Evolutionary conservation across 2,329 filamentous ascomycete genomes (phyloP).

Genomic region (Nothopassalora personata): DNA sequence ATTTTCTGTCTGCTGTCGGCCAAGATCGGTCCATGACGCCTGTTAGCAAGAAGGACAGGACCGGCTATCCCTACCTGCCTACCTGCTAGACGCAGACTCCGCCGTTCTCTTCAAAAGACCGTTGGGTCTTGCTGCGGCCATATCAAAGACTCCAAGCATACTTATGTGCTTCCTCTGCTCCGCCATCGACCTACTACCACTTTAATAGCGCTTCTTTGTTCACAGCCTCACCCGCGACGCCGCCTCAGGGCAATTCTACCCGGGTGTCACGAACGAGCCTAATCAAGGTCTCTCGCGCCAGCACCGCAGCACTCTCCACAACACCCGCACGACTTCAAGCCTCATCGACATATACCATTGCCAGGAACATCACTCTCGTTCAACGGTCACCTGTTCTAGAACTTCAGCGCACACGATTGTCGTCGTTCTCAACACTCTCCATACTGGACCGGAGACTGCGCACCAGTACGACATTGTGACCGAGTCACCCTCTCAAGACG

Average conservation of each 20-base stretch:
- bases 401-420: constrained; percentile 9
- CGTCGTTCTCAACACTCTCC: not conserved
- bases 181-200: constrained; percentile 15
- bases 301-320: constrained; percentile 15
- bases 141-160: constrained; percentile 13
- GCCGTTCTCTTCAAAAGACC: constrained; percentile 21
- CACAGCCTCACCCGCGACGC: constrained; percentile 18
- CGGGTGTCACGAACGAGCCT: constrained; percentile 20
- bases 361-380: constrained; percentile 16
- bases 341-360: constrained; percentile 20
- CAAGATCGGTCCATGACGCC: constrained; percentile 27
- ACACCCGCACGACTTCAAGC: constrained; percentile 11
- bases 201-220: constrained; percentile 23
- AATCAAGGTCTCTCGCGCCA: constrained; percentile 17
- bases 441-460: constrained; percentile 9
- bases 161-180: constrained; percentile 17
- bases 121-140: constrained; percentile 19
- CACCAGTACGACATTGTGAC: constrained; percentile 12
- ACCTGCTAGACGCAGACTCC: constrained; percentile 25
- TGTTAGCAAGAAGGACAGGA: constrained; percentile 23
- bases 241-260: constrained; percentile 21
- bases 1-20: constrained; percentile 23
- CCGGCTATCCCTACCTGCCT: constrained; percentile 29
- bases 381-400: constrained; percentile 15
- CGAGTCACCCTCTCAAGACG: not conserved